Evolutionary conservation across 192 early-diverging fungal genomes (phyloP).

Genomic region (Coemansia sp.): DNA sequence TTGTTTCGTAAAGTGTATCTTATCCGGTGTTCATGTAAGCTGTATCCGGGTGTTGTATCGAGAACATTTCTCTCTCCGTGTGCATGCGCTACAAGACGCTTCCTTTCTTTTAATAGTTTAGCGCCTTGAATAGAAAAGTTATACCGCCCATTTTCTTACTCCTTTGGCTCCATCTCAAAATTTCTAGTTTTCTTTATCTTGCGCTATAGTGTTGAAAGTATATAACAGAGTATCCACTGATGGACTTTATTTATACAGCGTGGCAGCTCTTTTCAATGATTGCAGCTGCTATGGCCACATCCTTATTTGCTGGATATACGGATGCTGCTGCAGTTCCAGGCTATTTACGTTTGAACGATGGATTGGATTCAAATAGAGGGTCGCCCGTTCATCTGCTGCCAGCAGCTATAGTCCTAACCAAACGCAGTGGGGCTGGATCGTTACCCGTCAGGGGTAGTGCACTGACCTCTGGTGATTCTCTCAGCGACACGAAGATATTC

Average conservation of each 20-base stretch:
- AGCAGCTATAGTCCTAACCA: not conserved
- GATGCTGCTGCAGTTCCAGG: not conserved
- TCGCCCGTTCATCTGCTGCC: not conserved
- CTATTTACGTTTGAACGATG: not conserved
- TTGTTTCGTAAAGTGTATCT: not conserved
- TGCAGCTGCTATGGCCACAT: not conserved
- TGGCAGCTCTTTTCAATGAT: not conserved
- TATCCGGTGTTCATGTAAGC: not conserved
- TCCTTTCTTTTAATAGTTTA: not conserved
- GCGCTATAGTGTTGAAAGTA: not conserved
- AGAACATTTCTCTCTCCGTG: not conserved
- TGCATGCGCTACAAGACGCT: not conserved
- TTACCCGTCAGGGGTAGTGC: not conserved
- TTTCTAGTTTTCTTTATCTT: not conserved
- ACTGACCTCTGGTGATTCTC: constrained; percentile 20
- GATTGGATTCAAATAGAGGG: not conserved
- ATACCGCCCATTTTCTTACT: too few relatives aligned
- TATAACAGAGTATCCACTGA: not conserved
- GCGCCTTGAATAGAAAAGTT: too few relatives aligned
- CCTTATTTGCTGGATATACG: not conserved
- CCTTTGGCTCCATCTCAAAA: too few relatives aligned
- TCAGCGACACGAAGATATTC: constrained; percentile 58
- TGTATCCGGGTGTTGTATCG: not conserved
- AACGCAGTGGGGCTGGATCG: constrained; percentile 4
- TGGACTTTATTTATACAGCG: not conserved